phyloP scores from a whole-genome alignment of 805 yeast species.

The Komagataella populi region DNA sequence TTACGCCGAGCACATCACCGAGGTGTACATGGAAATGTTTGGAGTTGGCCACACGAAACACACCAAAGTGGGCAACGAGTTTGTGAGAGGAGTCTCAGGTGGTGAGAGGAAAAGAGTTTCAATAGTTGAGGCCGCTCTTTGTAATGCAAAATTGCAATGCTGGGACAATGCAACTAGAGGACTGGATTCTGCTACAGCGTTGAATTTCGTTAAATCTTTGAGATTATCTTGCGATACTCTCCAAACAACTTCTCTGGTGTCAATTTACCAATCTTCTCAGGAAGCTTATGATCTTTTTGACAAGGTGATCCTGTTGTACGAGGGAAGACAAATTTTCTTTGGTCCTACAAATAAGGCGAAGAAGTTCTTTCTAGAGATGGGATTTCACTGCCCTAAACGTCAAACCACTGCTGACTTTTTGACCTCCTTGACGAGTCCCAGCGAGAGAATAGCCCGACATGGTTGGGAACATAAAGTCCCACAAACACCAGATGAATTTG shows the following conservation, averaged over 20 bases:
- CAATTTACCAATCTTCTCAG: constrained; percentile 48
- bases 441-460: constrained; percentile 27
- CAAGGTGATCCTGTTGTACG: constrained; percentile 38
- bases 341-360: constrained; percentile 34
- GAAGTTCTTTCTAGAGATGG: constrained; percentile 36
- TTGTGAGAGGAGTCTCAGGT: constrained; percentile 40
- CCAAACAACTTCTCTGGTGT: constrained; percentile 42
- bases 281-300: constrained; percentile 40
- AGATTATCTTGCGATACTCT: constrained; percentile 33
- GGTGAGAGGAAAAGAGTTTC: constrained; percentile 46
- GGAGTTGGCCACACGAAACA: constrained; percentile 12
- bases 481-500: constrained; percentile 36
- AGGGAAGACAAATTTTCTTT: constrained; percentile 41
- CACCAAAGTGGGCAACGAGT: constrained; percentile 26
- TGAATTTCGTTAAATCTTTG: constrained; percentile 40
- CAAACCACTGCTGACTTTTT: constrained; percentile 48
- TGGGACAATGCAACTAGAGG: constrained; percentile 59
- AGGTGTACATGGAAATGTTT: constrained; percentile 32
- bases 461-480: constrained; percentile 39
- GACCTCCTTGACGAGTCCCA: constrained; percentile 37
- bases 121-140: constrained; percentile 30
- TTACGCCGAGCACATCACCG: constrained; percentile 33
- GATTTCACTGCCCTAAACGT: constrained; percentile 40
- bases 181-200: constrained; percentile 48
- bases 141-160: constrained; percentile 35